Evolutionary conservation across 2,329 filamentous ascomycete genomes (phyloP), one percentile per base, ranked within the genome.

Genomic region (Sarocladium brachiariae): DNA sequence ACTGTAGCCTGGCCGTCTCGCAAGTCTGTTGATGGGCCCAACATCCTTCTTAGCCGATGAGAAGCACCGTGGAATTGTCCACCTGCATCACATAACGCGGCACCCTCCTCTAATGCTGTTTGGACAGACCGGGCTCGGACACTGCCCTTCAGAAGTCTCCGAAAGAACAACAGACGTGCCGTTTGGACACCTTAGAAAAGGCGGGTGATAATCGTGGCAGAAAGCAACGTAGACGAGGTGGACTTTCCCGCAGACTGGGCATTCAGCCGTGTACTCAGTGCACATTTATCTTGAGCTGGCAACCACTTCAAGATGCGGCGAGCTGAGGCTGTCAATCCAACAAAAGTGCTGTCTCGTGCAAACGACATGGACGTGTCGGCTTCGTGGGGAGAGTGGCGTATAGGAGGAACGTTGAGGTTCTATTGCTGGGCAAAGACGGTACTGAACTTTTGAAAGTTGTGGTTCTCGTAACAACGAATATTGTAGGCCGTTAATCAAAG

Each of bases 181-280:
- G 50, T 55, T 57, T n/a, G 73, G 75, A 57, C 78, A 81, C 50
- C 54, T 55, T 57, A 74, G 37, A 50, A 73, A 57, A 24, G 76
- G 75, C 34, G 75, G 75, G 56, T 73, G 75, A 55, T 72, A 77
- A 46, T 69, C 59, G 55, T 66, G 66, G 59, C 78, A 82, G 58
- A 81, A 80, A 58, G 73, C 69, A 66, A 81, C 73, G 69, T 75
- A 81, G 61, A 79, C 63, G 59, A 81, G 70, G 63, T 81, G 80
- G 57, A 71, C 68, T 66, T 78, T 80, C 70, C 77, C 71, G 71
- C 78, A 81, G 60, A 76, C 77, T 69, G 73, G 74, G 72, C 78
- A 81, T 63, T 72, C 66, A 61, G 74, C 73, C 58, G 67, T 72
- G 67, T 80, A 66, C 74, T 78, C 76, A 64, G 66, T 73, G 72